Base-by-base conservation (phyloP, 352 stramenopile species). In the Pythium aristosporum region DNA sequence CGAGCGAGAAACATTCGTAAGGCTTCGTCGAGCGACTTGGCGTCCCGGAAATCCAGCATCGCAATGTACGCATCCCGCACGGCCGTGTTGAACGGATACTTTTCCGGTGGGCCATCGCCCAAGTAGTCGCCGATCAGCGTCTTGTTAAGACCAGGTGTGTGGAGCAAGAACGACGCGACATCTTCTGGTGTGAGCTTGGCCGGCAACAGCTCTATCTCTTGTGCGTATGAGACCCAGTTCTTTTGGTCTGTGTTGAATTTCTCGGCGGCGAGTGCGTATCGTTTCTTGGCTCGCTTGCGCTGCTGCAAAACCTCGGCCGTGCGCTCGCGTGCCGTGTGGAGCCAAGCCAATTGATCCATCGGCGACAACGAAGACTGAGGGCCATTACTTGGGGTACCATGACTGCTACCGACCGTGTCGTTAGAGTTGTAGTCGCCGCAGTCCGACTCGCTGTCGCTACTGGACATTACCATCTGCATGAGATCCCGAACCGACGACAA, bases 121-220 rank as follows among this genome's bases (percentile, higher is more conserved):
- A 99, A 82, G 67, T 99, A 99, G 53, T 98, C 90, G 9, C 97
- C 98, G 44, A 99, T 89, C 48, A 97, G 82, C 5, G 88, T 89
- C 76, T 99, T 99, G 74, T 94, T 91, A 2, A 94, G 61, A 1
- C 95, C 93, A 0, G 94, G 88, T 1, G 96, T 98, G 25, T 96
- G 86, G 50, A 98, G 88, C 49, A 99, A 71, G 63, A 99, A 98
- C 11, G 79, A 80, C 5, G 96, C 97, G 3, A 99, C 88, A 5
- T 75, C 61, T 72, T 95, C 83, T 5, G 91, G 82, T n/a, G 94
- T 92, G 58, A 91, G 59, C 62, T 89, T 79, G 32, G 93, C 79
- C 0, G 89, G 89, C 7, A 97, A 67, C 16, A 97, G 62, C 23
- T 82, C 85, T 55, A 97, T 84, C 36, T 97, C 81, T 57, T 96